A percentile compares a stretch with the other conserved stretches of the same genome.
phyloP scores from a whole-genome alignment of 1,139 yeast genomes.

The Sugiyamaella pinicola region DNA sequence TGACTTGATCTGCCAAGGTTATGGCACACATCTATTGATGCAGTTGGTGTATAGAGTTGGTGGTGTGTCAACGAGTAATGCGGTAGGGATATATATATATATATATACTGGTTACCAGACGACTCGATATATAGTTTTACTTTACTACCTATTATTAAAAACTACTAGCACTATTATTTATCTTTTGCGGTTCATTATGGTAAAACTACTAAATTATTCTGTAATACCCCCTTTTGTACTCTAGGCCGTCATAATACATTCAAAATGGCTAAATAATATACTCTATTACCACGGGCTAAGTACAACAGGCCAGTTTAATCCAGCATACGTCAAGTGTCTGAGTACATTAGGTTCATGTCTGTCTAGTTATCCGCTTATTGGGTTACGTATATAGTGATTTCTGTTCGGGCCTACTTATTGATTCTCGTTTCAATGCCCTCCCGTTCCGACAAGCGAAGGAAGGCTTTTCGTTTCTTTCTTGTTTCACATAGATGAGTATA shows the following conservation, averaged over 20 bases:
- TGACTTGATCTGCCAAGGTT: neutral
- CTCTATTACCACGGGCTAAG: constrained; percentile 4
- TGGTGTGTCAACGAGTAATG: too few species aligned
- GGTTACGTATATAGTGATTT: neutral
- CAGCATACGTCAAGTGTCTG: neutral
- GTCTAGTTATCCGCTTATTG: neutral
- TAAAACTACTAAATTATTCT: too few species aligned
- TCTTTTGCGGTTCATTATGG: too few species aligned
- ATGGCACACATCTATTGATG: neutral
- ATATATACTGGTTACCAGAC: neutral
- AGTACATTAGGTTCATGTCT: constrained; percentile 4
- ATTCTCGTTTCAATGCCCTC: too few species aligned
- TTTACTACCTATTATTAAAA: neutral
- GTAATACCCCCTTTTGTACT: too few species aligned
- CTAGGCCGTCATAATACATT: too few species aligned
- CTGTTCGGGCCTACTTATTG: too few species aligned
- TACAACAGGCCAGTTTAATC: neutral
- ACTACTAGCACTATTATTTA: too few species aligned
- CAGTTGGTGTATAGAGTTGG: neutral
- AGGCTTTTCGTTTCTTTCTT: neutral
- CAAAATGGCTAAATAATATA: constrained; percentile 3
- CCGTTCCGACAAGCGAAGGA: constrained; percentile 8
- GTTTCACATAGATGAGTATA: too few species aligned
- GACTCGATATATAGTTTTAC: neutral
- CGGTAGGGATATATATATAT: too few species aligned